Evolutionary conservation across 495 filamentous ascomycete species (phyloP).

Genomic region (Cryomyces minteri): DNA sequence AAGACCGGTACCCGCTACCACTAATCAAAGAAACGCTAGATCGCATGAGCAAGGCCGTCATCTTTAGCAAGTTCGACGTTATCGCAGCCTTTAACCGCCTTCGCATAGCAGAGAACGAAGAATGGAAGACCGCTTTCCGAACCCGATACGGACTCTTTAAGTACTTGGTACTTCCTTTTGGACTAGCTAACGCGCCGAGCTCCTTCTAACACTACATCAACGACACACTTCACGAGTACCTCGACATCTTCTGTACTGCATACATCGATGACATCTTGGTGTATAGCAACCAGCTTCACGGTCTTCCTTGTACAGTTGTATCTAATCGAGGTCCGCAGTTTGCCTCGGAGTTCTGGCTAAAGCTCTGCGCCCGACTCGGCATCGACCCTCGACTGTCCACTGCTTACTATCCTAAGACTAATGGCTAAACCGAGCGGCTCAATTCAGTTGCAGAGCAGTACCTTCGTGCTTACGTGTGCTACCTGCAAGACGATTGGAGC

Average conservation of each 20-base stretch:
- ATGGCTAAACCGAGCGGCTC: not conserved
- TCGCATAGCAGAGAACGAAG: constrained; percentile 11
- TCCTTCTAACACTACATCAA: constrained; percentile 20
- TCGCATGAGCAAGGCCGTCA: constrained; percentile 4
- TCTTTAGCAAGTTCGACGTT: constrained; percentile 15
- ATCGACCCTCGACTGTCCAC: not conserved
- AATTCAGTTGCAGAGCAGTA: constrained; percentile 1
- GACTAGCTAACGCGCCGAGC: constrained; percentile 9
- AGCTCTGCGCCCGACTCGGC: not conserved
- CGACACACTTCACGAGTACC: constrained; percentile 8
- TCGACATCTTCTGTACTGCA: constrained; percentile 12
- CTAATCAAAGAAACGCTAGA: constrained; percentile 11
- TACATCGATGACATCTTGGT: constrained; percentile 20
- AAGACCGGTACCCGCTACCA: no score
- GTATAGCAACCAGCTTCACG: constrained; percentile 1
- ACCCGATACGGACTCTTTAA: constrained; percentile 15
- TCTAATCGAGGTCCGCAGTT: not conserved
- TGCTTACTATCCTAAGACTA: not conserved
- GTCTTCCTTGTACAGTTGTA: not conserved
- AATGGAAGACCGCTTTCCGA: constrained; percentile 21
- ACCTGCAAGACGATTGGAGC: constrained; percentile 1
- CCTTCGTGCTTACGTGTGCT: not conserved
- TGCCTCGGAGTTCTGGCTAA: not conserved
- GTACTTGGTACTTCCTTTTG: constrained; percentile 12
- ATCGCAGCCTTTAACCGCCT: constrained; percentile 22